Percentiles rank a stretch among this genome's conserved stretches.
Conservation (phyloP, 2,329 filamentous ascomycete genomes). For the Xylariaceae sp. region DNA sequence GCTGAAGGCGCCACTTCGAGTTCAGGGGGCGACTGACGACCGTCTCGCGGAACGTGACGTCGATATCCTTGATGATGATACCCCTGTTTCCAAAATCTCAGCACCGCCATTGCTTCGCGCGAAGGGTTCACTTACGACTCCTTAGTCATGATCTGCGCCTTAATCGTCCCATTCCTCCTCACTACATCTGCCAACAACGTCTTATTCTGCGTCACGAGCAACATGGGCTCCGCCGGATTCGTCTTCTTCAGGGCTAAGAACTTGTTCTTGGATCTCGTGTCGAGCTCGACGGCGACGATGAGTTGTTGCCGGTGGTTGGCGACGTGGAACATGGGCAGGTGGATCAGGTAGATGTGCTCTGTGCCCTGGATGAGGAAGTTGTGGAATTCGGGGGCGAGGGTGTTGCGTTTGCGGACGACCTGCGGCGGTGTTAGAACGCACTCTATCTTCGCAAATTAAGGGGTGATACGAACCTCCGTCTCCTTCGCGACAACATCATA, state of each 20-base stretch:
- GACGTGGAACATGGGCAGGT: constrained; percentile 37
- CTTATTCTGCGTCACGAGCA: constrained; percentile 27
- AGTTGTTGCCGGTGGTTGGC: constrained; percentile 39
- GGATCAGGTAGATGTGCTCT: constrained; percentile 32
- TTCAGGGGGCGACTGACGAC: constrained; percentile 36
- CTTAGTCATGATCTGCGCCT: constrained; percentile 29
- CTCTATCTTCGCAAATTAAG: neutral
- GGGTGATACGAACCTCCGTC: constrained; percentile 15
- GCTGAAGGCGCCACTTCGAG: constrained; percentile 30
- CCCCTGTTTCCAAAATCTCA: constrained; percentile 11
- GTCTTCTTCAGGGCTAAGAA: constrained; percentile 27
- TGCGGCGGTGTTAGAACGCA: constrained; percentile 3
- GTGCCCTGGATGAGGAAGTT: constrained; percentile 37
- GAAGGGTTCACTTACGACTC: constrained; percentile 24
- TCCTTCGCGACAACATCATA: constrained; percentile 31
- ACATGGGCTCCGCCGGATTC: constrained; percentile 27
- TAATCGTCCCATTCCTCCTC: constrained; percentile 22
- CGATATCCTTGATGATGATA: constrained; percentile 25
- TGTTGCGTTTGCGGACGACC: constrained; percentile 35
- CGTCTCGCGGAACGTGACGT: constrained; percentile 22
- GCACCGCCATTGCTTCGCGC: neutral
- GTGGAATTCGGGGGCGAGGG: constrained; percentile 31
- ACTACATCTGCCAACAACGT: constrained; percentile 25
- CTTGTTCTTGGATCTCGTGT: constrained; percentile 15
- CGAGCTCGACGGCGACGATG: constrained; percentile 31